Percentiles rank a stretch among this genome's conserved stretches.
These are phyloP conservation scores for Cornus kousa DNA, from an alignment of 148 eudicot genomes.

Conservation along the genomic window DNA sequence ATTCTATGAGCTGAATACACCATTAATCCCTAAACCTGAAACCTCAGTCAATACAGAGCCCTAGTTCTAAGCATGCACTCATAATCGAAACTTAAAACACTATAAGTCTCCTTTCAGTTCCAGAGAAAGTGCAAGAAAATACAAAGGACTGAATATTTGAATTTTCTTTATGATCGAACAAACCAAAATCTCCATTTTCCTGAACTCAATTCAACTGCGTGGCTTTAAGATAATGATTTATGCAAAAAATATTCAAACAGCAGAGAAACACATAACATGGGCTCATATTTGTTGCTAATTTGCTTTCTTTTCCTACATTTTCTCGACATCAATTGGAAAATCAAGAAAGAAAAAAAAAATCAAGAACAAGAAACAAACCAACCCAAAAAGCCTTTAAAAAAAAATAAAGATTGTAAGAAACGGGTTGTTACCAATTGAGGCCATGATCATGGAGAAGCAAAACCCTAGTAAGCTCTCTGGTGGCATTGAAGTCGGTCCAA, in stretches of 20 bases:
- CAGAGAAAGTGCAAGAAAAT: neutral
- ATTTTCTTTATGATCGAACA: neutral
- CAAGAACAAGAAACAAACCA: neutral
- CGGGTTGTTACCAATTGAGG: slow-evolving; percentile 51
- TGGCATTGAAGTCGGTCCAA: slow-evolving; percentile 92
- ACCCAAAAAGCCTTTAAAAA: no score
- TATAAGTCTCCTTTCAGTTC: neutral
- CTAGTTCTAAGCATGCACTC: neutral
- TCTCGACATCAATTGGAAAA: neutral
- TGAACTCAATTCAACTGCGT: neutral
- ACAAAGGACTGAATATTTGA: neutral
- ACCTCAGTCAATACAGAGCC: neutral
- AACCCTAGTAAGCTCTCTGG: slow-evolving; percentile 79
- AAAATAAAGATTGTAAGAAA: neutral
- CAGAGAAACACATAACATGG: neutral
- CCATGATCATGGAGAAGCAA: slow-evolving; percentile 81
- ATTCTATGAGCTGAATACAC: neutral
- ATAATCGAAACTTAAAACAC: neutral
- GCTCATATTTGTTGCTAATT: neutral
- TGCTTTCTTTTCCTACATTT: neutral
- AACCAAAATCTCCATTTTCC: neutral
- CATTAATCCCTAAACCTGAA: neutral
- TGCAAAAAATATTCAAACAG: neutral
- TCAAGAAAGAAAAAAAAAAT: neutral
- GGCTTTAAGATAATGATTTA: neutral